These are phyloP conservation scores for Inonotus obliquus DNA, from an alignment of 1,284 basidiomycete genomes.

Conservation along the genomic window DNA sequence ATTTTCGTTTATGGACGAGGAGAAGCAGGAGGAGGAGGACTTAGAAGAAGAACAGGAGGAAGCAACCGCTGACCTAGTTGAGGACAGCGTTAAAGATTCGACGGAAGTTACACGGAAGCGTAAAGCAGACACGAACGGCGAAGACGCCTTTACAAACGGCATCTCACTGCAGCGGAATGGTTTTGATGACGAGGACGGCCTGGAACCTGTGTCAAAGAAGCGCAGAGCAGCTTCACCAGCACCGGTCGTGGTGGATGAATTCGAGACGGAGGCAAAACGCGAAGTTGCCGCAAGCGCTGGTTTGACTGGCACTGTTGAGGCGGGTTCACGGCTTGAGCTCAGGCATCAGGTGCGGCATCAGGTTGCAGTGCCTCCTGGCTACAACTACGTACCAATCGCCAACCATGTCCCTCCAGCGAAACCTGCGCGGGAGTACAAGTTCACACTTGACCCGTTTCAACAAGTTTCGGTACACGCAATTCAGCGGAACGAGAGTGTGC, in stretches of 20 bases:
- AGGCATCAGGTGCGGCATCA: slow-evolving; percentile 85
- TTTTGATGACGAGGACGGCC: slow-evolving; percentile 15
- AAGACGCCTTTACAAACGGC: slow-evolving; percentile 7
- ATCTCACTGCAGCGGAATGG: slow-evolving; percentile 3
- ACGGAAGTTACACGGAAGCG: slow-evolving; percentile 12
- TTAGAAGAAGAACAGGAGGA: slow-evolving; percentile 18
- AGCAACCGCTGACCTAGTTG: slow-evolving; percentile 12
- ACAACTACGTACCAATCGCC: slow-evolving; percentile 88
- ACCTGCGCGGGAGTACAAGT: slow-evolving; percentile 91
- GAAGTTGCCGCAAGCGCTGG: slow-evolving; percentile 85
- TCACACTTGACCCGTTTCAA: slow-evolving; percentile 97
- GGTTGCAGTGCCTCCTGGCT: slow-evolving; percentile 92
- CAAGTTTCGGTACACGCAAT: slow-evolving; percentile 92
- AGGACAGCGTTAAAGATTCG: slow-evolving; percentile 23
- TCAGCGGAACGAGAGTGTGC: slow-evolving; percentile 94
- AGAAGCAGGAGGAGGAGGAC: slow-evolving; percentile 22
- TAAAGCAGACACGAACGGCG: slow-evolving; percentile 16
- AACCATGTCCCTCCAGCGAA: slow-evolving; percentile 90
- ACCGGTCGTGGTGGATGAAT: slow-evolving; percentile 83
- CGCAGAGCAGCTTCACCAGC: slow-evolving; percentile 49
- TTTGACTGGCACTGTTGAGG: slow-evolving; percentile 63
- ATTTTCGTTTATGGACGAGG: slow-evolving; percentile 40
- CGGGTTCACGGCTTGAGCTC: slow-evolving; percentile 66
- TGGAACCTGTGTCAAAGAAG: slow-evolving; percentile 37
- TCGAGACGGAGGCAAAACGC: slow-evolving; percentile 84